These are phyloP conservation scores for Phlyctochytrium arcticum DNA, from an alignment of 192 early-diverging fungal species.

Conservation along the genomic window DNA sequence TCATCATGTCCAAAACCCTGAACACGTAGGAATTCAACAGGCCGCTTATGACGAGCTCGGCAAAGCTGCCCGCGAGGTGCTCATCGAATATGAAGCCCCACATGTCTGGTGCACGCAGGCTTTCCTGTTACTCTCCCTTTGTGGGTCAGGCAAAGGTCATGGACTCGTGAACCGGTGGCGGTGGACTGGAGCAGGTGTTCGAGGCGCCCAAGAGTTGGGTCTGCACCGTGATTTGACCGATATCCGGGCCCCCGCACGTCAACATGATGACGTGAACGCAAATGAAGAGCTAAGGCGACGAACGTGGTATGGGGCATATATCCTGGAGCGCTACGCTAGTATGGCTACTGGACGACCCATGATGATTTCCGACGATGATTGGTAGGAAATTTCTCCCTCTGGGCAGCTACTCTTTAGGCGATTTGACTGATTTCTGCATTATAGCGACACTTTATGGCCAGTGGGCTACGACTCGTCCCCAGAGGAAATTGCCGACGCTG, in stretches of 20 bases:
- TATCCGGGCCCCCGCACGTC: conserved; percentile 27
- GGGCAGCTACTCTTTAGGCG: not conserved
- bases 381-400: conserved; percentile 5
- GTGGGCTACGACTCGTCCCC: not conserved
- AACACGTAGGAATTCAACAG: not conserved
- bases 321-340: conserved; percentile 7
- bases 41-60: not conserved
- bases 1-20: not conserved
- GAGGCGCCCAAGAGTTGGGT: conserved; percentile 19
- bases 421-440: not conserved
- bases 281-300: conserved; percentile 16
- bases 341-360: conserved; percentile 13
- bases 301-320: conserved; percentile 14
- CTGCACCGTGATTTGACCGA: conserved; percentile 21
- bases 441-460: conserved; percentile 10
- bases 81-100: conserved; percentile 13
- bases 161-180: conserved; percentile 7
- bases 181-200: not conserved
- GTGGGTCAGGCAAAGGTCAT: not conserved
- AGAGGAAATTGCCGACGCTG: conserved; percentile 4
- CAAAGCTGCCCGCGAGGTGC: not conserved
- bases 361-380: conserved; percentile 20
- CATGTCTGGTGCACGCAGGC: conserved; percentile 14
- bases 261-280: conserved; percentile 13
- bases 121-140: conserved; percentile 1